A percentile compares a stretch with the other conserved stretches of the same genome.
Conservation (phyloP, 2,329 filamentous ascomycete species). For the Elsinoe perseae region DNA sequence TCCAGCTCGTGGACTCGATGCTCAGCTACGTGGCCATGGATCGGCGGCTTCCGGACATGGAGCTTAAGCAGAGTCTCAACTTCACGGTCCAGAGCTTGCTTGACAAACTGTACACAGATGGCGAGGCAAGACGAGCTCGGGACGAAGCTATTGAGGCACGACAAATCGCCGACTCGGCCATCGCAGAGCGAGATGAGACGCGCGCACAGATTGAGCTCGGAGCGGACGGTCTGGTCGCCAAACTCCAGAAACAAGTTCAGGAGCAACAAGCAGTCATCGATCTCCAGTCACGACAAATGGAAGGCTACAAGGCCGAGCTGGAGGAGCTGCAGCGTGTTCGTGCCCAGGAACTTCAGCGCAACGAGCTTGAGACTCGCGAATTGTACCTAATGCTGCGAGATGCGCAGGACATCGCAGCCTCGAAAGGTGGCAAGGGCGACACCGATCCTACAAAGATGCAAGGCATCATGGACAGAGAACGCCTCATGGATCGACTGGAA, state of each 20-base stretch:
- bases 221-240: slow-evolving; percentile 85
- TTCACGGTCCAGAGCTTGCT: slow-evolving; percentile 94
- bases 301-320: slow-evolving; percentile 80
- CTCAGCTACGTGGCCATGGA: slow-evolving; percentile 99
- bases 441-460: slow-evolving; percentile 71
- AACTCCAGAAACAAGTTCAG: slow-evolving; percentile 86
- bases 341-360: slow-evolving; percentile 84
- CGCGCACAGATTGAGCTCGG: slow-evolving; percentile 79
- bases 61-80: slow-evolving; percentile 93
- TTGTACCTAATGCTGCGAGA: slow-evolving; percentile 97
- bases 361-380: slow-evolving; percentile 92
- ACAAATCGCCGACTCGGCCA: slow-evolving; percentile 88
- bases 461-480: slow-evolving; percentile 87
- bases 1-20: slow-evolving; percentile 98
- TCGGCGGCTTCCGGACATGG: slow-evolving; percentile 86
- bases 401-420: slow-evolving; percentile 89
- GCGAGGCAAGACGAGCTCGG: slow-evolving; percentile 81
- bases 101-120: slow-evolving; percentile 93
- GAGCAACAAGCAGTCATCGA: slow-evolving; percentile 89
- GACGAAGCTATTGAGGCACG: slow-evolving; percentile 87
- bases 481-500: slow-evolving; percentile 85
- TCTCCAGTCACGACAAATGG: slow-evolving; percentile 75
- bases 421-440: slow-evolving; percentile 49
- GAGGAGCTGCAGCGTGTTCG: slow-evolving; percentile 78
- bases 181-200: slow-evolving; percentile 95